phyloP scores from a whole-genome alignment of 768 basidiomycete species.

The Kwoniella mangroviensis region DNA sequence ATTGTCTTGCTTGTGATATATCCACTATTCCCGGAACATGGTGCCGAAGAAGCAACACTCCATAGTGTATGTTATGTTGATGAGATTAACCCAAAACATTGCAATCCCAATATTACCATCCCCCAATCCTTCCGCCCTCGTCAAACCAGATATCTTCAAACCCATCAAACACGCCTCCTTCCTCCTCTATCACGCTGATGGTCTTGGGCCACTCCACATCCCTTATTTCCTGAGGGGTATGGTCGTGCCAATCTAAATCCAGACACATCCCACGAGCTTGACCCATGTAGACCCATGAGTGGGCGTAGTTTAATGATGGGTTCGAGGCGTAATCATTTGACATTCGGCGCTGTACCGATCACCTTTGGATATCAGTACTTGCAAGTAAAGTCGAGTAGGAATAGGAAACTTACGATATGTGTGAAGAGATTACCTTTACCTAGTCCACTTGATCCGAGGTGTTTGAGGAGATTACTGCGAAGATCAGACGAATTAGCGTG shows the following conservation, averaged over 20 bases:
- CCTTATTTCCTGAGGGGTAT: conserved; percentile 25
- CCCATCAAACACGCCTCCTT: conserved; percentile 44
- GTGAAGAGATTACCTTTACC: conserved; percentile 43
- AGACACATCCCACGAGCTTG: conserved; percentile 50
- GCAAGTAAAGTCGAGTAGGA: neutral
- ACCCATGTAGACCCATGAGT: conserved; percentile 47
- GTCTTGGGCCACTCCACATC: conserved; percentile 27
- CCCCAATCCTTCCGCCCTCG: conserved; percentile 52
- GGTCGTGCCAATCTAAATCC: conserved; percentile 45
- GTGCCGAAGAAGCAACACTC: no score
- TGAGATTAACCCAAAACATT: neutral
- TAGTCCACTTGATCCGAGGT: conserved; percentile 44
- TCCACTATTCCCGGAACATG: no score
- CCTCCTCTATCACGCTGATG: conserved; percentile 31
- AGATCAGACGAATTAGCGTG: neutral
- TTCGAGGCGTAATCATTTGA: conserved; percentile 32
- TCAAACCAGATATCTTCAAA: conserved; percentile 50
- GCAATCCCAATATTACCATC: conserved; percentile 34
- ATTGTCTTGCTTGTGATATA: no score
- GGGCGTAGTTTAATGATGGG: conserved; percentile 48
- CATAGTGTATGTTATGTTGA: neutral
- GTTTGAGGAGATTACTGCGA: conserved; percentile 58
- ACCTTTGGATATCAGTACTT: neutral
- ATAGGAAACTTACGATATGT: conserved; percentile 41
- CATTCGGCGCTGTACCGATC: conserved; percentile 41